Evolutionary conservation across 1,139 yeast genomes (phyloP).

Genomic region (Debaryomycetaceae sp.): DNA sequence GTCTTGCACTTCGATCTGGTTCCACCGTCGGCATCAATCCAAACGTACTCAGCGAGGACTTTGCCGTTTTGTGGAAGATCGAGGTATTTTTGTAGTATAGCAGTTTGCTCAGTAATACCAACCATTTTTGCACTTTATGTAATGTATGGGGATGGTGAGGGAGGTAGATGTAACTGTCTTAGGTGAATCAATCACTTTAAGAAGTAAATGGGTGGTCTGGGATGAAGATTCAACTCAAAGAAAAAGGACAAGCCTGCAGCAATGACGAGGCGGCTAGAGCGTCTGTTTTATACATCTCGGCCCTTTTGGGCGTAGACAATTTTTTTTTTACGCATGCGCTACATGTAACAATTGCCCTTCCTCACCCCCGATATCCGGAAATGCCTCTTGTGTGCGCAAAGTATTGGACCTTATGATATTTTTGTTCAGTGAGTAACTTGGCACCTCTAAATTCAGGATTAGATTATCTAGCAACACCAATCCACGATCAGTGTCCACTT

Average conservation of each 20-base stretch:
- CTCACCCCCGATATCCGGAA: no score
- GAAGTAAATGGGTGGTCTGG: constrained; percentile 3
- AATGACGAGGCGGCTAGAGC: not conserved
- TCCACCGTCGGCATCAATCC: constrained; percentile 94
- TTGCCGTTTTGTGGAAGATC: constrained; percentile 82
- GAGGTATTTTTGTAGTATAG: constrained; percentile 75
- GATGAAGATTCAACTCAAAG: constrained; percentile 4
- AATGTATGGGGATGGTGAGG: constrained; percentile 3
- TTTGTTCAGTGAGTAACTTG: no score
- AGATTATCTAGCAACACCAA: no score
- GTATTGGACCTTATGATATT: no score
- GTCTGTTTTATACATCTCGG: not conserved
- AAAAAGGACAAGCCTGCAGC: constrained; percentile 4
- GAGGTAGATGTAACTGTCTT: not conserved
- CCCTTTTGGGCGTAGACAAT: not conserved
- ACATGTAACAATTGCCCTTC: no score
- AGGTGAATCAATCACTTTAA: constrained; percentile 6
- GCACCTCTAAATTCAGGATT: no score
- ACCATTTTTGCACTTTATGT: constrained; percentile 22
- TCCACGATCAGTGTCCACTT: no score
- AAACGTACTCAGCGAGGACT: constrained; percentile 92
- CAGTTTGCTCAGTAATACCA: constrained; percentile 62
- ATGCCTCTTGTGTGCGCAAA: no score
- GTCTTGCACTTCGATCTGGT: constrained; percentile 95
- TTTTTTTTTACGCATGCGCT: not conserved